Conservation (phyloP, 2,329 filamentous ascomycete species). For the Penicillium sp. region DNA sequence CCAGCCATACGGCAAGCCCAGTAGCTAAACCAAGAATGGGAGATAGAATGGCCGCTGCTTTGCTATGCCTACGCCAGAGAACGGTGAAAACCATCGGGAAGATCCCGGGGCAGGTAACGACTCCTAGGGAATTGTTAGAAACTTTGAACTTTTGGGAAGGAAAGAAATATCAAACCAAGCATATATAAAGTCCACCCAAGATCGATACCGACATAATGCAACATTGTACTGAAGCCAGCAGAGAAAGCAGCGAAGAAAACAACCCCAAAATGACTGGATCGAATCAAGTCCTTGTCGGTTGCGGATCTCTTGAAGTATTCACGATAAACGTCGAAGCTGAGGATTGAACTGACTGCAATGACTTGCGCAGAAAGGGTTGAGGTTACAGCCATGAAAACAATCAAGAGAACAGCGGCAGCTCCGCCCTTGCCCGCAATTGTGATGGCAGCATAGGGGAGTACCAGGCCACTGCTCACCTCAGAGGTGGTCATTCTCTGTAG, state of each 20-base stretch:
- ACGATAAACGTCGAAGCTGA: constrained; percentile 59
- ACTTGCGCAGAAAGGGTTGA: constrained; percentile 58
- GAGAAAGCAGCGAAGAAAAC: constrained; percentile 58
- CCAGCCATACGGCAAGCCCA: constrained; percentile 59
- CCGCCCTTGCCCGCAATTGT: constrained; percentile 46
- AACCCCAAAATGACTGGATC: constrained; percentile 58
- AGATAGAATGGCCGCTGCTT: constrained; percentile 54
- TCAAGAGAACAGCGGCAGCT: constrained; percentile 41
- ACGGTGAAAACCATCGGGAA: constrained; percentile 60
- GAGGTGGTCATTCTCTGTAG: constrained; percentile 41
- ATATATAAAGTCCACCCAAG: constrained; percentile 61
- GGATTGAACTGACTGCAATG: constrained; percentile 59
- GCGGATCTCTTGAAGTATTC: constrained; percentile 54
- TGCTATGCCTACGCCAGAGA: constrained; percentile 57
- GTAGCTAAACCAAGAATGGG: constrained; percentile 57
- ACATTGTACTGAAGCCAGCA: constrained; percentile 56
- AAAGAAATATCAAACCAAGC: constrained; percentile 41
- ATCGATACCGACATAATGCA: constrained; percentile 60
- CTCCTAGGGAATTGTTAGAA: constrained; percentile 35
- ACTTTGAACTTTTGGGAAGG: background rate
- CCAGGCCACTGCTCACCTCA: constrained; percentile 42
- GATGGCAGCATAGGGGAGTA: constrained; percentile 45
- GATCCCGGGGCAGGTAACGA: constrained; percentile 58
- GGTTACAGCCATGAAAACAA: constrained; percentile 49
- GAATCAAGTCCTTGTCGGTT: constrained; percentile 55